Evolutionary conservation across 352 stramenopile species (phyloP).

Genomic region (Globisporangium radiosum): DNA sequence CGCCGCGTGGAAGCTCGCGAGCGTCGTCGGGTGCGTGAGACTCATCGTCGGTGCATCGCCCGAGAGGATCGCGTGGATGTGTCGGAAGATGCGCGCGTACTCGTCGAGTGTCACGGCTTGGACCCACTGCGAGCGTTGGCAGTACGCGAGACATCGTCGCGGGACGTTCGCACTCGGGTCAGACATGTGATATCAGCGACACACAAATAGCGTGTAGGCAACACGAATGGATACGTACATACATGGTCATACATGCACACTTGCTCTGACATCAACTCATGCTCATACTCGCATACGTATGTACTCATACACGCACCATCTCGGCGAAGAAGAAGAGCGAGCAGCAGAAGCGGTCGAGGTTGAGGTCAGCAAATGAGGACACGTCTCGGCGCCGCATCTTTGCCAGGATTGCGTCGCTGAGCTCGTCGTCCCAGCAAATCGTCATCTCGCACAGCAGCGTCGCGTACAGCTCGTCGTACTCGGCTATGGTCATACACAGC

Average conservation of each 20-base stretch:
- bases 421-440: constrained; percentile 54
- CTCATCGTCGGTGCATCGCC: constrained; percentile 12
- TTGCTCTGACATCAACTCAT: neutral
- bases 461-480: constrained; percentile 45
- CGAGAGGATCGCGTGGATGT: constrained; percentile 19
- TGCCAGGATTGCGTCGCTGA: constrained; percentile 28
- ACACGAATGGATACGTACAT: too few species aligned
- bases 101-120: constrained; percentile 26
- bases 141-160: neutral
- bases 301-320: constrained; percentile 25
- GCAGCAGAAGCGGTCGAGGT: constrained; percentile 51
- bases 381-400: constrained; percentile 50
- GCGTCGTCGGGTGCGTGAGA: constrained; percentile 26
- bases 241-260: too few species aligned
- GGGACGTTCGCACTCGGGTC: neutral
- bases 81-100: constrained; percentile 33
- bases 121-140: constrained; percentile 18
- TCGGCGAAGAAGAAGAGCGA: constrained; percentile 55
- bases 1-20: constrained; percentile 24
- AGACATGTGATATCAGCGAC: neutral
- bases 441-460: constrained; percentile 55
- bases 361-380: constrained; percentile 22
- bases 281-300: neutral
- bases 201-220: neutral
- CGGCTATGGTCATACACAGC: constrained; percentile 19